Evolutionary conservation across 805 yeast genomes (phyloP), one percentile per base, ranked within the genome.

Genomic region (Monosporozyma servazzii): DNA sequence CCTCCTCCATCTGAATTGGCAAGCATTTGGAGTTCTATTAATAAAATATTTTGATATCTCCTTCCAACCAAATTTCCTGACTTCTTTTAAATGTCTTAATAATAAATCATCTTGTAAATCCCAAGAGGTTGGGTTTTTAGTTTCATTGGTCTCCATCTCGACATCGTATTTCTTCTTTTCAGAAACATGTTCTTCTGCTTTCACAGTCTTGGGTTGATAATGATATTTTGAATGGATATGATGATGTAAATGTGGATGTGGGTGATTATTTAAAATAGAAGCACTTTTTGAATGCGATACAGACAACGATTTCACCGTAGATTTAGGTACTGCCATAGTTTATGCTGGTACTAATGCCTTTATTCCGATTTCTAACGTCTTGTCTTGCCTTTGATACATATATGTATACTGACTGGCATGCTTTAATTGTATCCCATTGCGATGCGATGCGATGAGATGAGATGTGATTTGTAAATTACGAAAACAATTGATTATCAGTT

Each of bases 1-100:
- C 56, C 96, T 71, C 64, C 96, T 77, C 96, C 96, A 88, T 58
- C 96, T 78, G 64, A 86, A 86, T 69, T 86, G 95, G 61, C 95
- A 86, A 2, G 95, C 95, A 65, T 86, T 88, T 37, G 95, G 89
- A 3, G 96, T 88, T 62, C 96, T 72, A 64, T 83, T 83, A 47
- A 80, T 75, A 66, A 88, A 88, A 61, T 84, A 85, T 29, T 82
- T 75, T 2, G 93, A 84, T 48, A 88, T 87, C 56, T 88, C 95
- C 66, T 88, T 81, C 96, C 96, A 88, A 2, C 96, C 96, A 53
- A 87, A 74, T 64, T 84, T 86, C 65, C 82, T 87, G 54, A 81
- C 80, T 64, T 88, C 96, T 68, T 88, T 88, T 62, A 88, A 73
- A 59, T 83, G 86, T 49, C 93, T 76, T 50, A 86, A 69, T 31